Conservation (phyloP, 2,329 filamentous ascomycete species). For the Parafenestella ontariensis region DNA sequence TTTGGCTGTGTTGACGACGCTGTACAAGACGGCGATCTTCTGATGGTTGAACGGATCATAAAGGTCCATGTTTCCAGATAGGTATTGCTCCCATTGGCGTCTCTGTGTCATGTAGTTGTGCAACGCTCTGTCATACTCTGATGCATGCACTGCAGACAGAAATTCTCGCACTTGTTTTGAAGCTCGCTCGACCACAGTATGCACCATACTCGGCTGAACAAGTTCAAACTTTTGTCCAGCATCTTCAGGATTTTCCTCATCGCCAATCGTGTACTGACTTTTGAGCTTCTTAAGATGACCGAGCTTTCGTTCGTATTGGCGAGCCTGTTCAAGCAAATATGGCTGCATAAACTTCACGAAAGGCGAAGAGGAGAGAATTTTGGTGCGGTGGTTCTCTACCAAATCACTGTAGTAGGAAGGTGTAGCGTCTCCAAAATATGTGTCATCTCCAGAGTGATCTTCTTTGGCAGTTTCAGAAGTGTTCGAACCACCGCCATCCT, state of each 20-base stretch:
- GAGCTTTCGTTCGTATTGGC: constrained; percentile 86
- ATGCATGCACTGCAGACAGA: constrained; percentile 91
- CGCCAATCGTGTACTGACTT: constrained; percentile 66
- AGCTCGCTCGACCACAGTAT: constrained; percentile 78
- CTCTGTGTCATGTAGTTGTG: constrained; percentile 95
- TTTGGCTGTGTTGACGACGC: constrained; percentile 89
- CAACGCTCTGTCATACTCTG: constrained; percentile 93
- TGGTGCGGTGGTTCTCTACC: constrained; percentile 91
- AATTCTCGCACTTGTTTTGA: constrained; percentile 91
- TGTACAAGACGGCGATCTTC: constrained; percentile 93
- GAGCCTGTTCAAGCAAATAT: constrained; percentile 88
- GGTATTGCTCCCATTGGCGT: constrained; percentile 94
- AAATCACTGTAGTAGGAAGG: constrained; percentile 95
- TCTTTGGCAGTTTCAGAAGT: constrained; percentile 1
- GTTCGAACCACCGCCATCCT: background rate
- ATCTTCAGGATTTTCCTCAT: constrained; percentile 44
- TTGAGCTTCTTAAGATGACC: constrained; percentile 82
- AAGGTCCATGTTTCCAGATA: constrained; percentile 83
- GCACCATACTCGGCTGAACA: constrained; percentile 95
- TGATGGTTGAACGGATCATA: constrained; percentile 97
- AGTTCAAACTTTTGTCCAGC: constrained; percentile 78
- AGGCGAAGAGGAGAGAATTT: constrained; percentile 91
- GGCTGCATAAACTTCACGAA: constrained; percentile 96
- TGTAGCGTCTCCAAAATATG: constrained; percentile 76
- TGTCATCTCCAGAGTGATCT: constrained; percentile 48